These are phyloP conservation scores for Debaryomycetaceae sp. DNA, from an alignment of 1,139 yeast species.

Conservation along the genomic window DNA sequence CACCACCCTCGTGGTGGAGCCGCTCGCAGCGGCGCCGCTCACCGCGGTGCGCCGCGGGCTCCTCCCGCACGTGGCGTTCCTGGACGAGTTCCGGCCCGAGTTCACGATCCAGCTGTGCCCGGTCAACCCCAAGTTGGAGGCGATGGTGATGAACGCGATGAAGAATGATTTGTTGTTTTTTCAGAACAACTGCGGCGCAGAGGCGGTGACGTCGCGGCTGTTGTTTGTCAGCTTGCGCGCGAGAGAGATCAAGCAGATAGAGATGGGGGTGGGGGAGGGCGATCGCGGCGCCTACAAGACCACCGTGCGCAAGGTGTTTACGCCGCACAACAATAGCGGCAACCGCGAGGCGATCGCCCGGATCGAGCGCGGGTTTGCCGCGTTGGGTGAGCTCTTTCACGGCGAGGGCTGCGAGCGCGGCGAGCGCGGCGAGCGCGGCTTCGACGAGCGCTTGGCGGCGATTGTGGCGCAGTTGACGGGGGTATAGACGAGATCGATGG, in stretches of 20 bases:
- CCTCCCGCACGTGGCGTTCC: constrained; percentile 44
- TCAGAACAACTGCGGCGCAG: constrained; percentile 34
- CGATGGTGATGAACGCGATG: constrained; percentile 50
- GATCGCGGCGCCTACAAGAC: constrained; percentile 24
- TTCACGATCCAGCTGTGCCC: constrained; percentile 49
- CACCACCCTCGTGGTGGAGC: neutral
- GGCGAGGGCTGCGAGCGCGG: constrained; percentile 1
- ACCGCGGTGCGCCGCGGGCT: constrained; percentile 13
- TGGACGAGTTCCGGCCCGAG: constrained; percentile 51
- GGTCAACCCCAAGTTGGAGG: constrained; percentile 46
- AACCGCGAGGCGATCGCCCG: constrained; percentile 22
- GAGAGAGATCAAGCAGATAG: constrained; percentile 52
- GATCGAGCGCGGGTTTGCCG: constrained; percentile 24
- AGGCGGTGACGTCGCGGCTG: constrained; percentile 30
- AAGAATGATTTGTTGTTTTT: constrained; percentile 48
- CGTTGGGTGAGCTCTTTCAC: constrained; percentile 16
- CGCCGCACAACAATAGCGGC: constrained; percentile 32
- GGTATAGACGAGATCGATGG: neutral
- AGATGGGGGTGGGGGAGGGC: constrained; percentile 24
- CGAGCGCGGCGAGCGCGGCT: neutral
- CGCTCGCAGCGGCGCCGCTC: neutral
- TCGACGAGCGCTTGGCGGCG: neutral
- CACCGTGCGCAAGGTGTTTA: constrained; percentile 31
- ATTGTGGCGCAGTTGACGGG: constrained; percentile 2
- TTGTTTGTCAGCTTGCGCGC: constrained; percentile 49